Conservation (phyloP, 805 yeast species). For the Saturnispora besseyi region DNA sequence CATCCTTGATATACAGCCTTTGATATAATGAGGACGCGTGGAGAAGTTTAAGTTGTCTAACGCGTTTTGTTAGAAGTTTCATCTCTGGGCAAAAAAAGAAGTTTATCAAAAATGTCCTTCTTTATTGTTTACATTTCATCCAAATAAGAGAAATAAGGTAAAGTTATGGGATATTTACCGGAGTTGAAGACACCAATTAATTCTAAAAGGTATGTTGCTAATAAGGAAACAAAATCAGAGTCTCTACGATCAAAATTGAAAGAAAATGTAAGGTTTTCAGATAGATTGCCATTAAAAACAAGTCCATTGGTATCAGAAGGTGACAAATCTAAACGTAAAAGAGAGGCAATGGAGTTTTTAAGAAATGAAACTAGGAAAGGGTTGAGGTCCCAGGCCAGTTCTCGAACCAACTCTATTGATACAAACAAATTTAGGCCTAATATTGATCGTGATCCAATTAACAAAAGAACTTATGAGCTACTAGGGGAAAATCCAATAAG, state of each 20-base stretch:
- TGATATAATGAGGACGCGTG: background rate
- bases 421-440: background rate
- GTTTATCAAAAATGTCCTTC: background rate
- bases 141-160: background rate
- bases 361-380: slow-evolving; percentile 5
- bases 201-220: background rate
- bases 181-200: slow-evolving; percentile 1
- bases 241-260: background rate
- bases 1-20: background rate
- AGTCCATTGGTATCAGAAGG: background rate
- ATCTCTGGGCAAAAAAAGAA: background rate
- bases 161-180: background rate
- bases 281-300: background rate
- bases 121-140: background rate
- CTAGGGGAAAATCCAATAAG: slow-evolving; percentile 25
- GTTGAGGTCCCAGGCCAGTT: background rate
- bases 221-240: background rate
- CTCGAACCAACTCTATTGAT: background rate
- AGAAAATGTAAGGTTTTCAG: background rate
- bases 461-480: slow-evolving; percentile 20
- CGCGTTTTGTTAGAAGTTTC: slow-evolving; percentile 3
- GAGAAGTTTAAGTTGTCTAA: background rate
- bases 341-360: slow-evolving; percentile 12
- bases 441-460: slow-evolving; percentile 6
- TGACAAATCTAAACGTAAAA: slow-evolving; percentile 11